phyloP scores from a whole-genome alignment of 805 yeast species.

The Saccharomycopsis fodiens region DNA sequence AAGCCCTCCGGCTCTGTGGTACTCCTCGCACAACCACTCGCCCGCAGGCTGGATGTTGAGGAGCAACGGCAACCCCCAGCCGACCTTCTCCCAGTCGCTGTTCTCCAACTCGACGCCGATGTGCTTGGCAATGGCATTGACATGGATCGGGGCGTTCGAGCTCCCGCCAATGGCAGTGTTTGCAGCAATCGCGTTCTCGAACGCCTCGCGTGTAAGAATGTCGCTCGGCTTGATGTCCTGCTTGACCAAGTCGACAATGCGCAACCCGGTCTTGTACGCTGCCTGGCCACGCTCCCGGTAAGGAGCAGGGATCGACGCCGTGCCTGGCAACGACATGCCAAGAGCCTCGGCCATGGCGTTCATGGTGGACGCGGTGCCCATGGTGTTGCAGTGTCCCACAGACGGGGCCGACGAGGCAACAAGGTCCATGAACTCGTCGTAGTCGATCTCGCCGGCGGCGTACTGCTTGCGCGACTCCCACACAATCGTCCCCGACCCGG shows the following conservation, averaged over 20 bases:
- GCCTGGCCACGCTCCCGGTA: constrained; percentile 20
- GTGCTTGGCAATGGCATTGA: constrained; percentile 21
- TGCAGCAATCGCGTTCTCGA: constrained; percentile 21
- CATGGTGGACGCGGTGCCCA: constrained; percentile 22
- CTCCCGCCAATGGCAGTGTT: constrained; percentile 21
- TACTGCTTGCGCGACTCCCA: constrained; percentile 23
- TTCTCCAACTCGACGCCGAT: constrained; percentile 18
- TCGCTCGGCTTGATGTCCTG: constrained; percentile 19
- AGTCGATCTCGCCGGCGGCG: constrained; percentile 22
- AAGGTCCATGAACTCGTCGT: constrained; percentile 22
- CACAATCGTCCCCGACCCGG: constrained; percentile 25
- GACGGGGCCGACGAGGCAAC: constrained; percentile 22
- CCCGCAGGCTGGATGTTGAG: constrained; percentile 22
- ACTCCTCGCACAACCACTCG: constrained; percentile 22
- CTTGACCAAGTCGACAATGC: constrained; percentile 18
- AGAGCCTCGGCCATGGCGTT: constrained; percentile 21
- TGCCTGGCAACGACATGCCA: constrained; percentile 20
- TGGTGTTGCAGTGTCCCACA: constrained; percentile 21
- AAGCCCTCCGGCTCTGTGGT: constrained; percentile 24
- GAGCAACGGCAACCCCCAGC: constrained; percentile 18
- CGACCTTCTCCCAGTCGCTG: constrained; percentile 21
- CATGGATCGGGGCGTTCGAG: constrained; percentile 21
- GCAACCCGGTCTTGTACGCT: constrained; percentile 18
- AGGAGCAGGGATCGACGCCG: constrained; percentile 20
- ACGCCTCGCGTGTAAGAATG: constrained; percentile 20